phyloP scores from a whole-genome alignment of 2,329 filamentous ascomycete species.

The Fusarium domesticum region DNA sequence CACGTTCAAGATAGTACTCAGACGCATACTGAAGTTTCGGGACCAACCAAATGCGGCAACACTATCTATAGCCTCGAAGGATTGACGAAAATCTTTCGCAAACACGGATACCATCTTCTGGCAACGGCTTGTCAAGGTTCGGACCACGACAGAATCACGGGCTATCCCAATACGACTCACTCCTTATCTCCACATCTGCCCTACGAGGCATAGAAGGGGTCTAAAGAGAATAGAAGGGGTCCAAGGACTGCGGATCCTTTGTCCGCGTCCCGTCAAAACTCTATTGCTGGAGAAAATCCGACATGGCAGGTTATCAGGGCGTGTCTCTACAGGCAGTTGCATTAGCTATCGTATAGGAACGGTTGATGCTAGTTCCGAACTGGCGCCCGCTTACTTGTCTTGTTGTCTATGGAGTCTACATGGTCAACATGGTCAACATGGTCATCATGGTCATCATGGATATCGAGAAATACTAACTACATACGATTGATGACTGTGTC shows the following conservation, averaged over 20 bases:
- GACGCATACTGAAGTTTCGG: conserved; percentile 4
- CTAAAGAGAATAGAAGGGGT: conserved; percentile 1
- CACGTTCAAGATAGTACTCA: conserved; percentile 1
- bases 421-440: too few species aligned
- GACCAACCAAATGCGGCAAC: conserved; percentile 4
- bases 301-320: conserved; percentile 1
- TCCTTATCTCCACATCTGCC: not conserved
- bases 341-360: conserved; percentile 1
- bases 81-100: conserved; percentile 3
- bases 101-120: not conserved
- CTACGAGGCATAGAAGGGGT: conserved; percentile 1
- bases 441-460: conserved; percentile 2
- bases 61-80: conserved; percentile 2
- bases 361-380: conserved; percentile 1
- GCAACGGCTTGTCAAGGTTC: conserved; percentile 4
- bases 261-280: conserved; percentile 6
- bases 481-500: not conserved
- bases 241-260: conserved; percentile 3
- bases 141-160: too few species aligned
- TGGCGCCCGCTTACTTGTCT: conserved; percentile 2
- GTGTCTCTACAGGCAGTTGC: not conserved
- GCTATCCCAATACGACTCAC: not conserved
- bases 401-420: conserved; percentile 1
- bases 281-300: not conserved
- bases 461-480: not conserved